phyloP scores from a whole-genome alignment of 1,284 basidiomycete genomes.

The Takashimella tepidaria region DNA sequence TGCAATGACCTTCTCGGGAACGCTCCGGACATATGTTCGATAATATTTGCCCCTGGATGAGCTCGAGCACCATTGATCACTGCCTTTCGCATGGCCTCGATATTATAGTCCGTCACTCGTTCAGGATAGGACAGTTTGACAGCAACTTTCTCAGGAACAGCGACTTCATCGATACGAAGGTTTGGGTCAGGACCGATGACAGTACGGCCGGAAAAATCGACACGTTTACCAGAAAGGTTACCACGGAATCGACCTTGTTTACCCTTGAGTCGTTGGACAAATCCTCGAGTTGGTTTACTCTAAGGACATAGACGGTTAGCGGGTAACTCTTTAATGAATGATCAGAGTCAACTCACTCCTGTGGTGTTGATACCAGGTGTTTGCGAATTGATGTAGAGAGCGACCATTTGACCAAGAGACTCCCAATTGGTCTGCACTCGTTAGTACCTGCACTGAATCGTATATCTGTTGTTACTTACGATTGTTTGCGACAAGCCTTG shows the following conservation, averaged over 20 bases:
- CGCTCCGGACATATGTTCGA: conserved; percentile 55
- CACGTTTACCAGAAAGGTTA: conserved; percentile 97
- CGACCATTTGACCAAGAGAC: conserved; percentile 87
- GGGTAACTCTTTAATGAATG: background rate
- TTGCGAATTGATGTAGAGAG: conserved; percentile 98
- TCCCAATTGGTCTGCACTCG: conserved; percentile 86
- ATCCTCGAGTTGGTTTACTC: conserved; percentile 89
- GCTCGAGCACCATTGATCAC: conserved; percentile 85
- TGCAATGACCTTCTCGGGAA: conserved; percentile 19
- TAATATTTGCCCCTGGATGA: conserved; percentile 93
- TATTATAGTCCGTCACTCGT: conserved; percentile 88
- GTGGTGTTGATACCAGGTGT: conserved; percentile 84
- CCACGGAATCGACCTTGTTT: conserved; percentile 99
- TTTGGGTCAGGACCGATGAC: conserved; percentile 99
- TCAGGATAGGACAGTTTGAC: conserved; percentile 96
- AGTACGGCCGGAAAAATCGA: conserved; percentile 97
- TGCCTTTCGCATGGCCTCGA: conserved; percentile 69
- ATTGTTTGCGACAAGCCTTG: conserved; percentile 83
- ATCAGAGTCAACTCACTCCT: conserved; percentile 41
- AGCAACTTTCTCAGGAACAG: conserved; percentile 92
- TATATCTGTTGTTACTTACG: conserved; percentile 53
- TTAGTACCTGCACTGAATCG: background rate
- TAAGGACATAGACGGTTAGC: no score
- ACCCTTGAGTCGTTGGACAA: conserved; percentile 96
- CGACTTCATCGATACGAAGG: conserved; percentile 94